A percentile compares a stretch with the other conserved stretches of the same genome.
These are phyloP conservation scores for Pseudogymnoascus sp. DNA, from an alignment of 2,329 filamentous ascomycete genomes.

Conservation along the genomic window DNA sequence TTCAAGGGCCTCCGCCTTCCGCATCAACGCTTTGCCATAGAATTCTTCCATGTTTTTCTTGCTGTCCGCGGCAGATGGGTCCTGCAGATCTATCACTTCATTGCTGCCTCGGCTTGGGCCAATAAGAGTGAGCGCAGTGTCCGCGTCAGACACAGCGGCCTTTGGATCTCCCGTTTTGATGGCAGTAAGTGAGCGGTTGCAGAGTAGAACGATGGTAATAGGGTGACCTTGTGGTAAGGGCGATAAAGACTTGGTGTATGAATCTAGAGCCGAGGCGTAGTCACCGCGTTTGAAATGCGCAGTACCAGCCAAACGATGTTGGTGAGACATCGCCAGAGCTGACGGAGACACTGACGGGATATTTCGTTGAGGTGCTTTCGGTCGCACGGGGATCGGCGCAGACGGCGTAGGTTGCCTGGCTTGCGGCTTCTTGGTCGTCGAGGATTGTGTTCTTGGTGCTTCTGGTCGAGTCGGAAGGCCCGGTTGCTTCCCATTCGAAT, in stretches of 20 bases:
- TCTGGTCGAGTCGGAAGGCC: conserved; percentile 23
- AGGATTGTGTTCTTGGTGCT: conserved; percentile 24
- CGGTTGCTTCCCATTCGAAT: conserved; percentile 14
- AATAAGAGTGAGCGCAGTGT: conserved; percentile 71
- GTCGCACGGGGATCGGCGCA: conserved; percentile 36
- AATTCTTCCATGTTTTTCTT: conserved; percentile 85
- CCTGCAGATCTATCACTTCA: conserved; percentile 65
- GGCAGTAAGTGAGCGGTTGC: conserved; percentile 82
- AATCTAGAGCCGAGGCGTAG: conserved; percentile 74
- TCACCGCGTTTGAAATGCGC: conserved; percentile 92
- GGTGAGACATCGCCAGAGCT: conserved; percentile 66
- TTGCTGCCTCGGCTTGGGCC: conserved; percentile 69
- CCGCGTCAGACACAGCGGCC: conserved; percentile 74
- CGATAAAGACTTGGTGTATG: conserved; percentile 69
- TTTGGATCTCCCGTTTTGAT: conserved; percentile 91
- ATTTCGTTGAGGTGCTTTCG: conserved; percentile 39
- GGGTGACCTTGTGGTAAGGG: conserved; percentile 73
- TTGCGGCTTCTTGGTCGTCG: conserved; percentile 29
- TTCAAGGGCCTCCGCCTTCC: conserved; percentile 92
- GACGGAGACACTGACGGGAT: conserved; percentile 59
- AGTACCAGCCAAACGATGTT: conserved; percentile 70
- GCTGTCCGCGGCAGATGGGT: conserved; percentile 47
- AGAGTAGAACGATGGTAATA: conserved; percentile 77
- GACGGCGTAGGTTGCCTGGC: conserved; percentile 36
- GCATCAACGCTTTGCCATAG: conserved; percentile 85